Evolutionary conservation across 129 eudicot genomes (phyloP), one percentile per base, ranked within the genome.

Genomic region (Logfia minima): DNA sequence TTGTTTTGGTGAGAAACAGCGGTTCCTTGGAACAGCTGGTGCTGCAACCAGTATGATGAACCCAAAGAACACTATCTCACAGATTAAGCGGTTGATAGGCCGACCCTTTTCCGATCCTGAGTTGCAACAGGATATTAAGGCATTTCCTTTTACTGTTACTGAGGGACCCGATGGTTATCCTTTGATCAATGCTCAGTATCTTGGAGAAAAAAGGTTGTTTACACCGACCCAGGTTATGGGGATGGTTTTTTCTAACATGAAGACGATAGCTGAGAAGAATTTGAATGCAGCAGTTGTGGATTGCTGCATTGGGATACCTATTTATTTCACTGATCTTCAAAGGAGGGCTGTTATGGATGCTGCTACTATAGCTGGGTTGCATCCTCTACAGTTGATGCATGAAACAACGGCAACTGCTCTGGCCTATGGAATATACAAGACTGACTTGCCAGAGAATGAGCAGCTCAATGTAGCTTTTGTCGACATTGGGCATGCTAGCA

Each of bases 91-190:
- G 32, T 63, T 90, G 63, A 88, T 93, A 32, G 97, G 98, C 8
- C 88, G 96, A 0, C 83, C 70, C 3, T 93, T 85, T 39, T 84
- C 97, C 22, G 98, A 93, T 77, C 98, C 97, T n/a, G 97, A 93
- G 77, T 77, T 93, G 85, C 98, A 93, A 75, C 75, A 71, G 48
- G 98, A 93, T 88, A 80, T 90, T 16, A 88, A 90, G 79, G 79
- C 92, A 0, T 56, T 93, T 76, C 98, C 98, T 0, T 93, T 87
- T 59, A 31, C 84, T 39, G 98, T 93, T 5, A 85, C 87, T 0
- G 96, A 93, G 69, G 97, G 98, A 53, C 90, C 97, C 16, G 97
- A 93, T 87, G 98, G 98, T 17, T 93, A 31, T 62, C 98, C 97
- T 8, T 83, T 93, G 90, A 87, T 93, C 34, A 78, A 90, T 71